A percentile compares a stretch with the other conserved stretches of the same genome.
phyloP scores from a whole-genome alignment of 805 yeast genomes.

The Metschnikowia dekortorum region DNA sequence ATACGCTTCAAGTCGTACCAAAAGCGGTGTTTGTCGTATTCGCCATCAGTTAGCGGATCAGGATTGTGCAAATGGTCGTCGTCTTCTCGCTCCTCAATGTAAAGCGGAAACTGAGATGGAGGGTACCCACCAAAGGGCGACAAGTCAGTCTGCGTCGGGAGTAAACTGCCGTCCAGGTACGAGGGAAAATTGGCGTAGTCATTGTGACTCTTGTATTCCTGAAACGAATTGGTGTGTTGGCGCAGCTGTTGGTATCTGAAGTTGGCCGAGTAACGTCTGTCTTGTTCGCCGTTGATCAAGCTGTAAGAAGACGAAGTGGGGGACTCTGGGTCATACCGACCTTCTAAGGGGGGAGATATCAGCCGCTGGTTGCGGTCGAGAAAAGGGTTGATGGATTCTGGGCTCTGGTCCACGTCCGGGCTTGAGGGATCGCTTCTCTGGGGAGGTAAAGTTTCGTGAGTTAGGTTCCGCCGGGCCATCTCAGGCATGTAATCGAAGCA shows the following conservation, averaged over 20 bases:
- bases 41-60: slow-evolving; percentile 89
- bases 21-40: slow-evolving; percentile 68
- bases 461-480: background rate
- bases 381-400: background rate
- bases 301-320: background rate
- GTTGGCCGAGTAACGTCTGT: background rate
- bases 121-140: slow-evolving; percentile 96
- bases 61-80: slow-evolving; percentile 96
- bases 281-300: background rate
- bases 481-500: too few species aligned
- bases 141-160: slow-evolving; percentile 6
- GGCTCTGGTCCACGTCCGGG: background rate
- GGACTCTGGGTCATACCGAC: background rate
- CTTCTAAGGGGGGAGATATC: background rate
- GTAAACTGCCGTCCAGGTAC: background rate
- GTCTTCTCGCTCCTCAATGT: slow-evolving; percentile 87
- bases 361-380: background rate
- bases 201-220: background rate
- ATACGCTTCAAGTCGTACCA: slow-evolving; percentile 58
- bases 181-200: background rate
- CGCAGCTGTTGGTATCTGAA: background rate
- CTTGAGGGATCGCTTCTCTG: background rate
- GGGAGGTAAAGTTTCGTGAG: background rate
- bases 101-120: slow-evolving; percentile 89
- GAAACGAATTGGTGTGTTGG: background rate